Evolutionary conservation across 163 green algal species (phyloP), one percentile per base, ranked within the genome.

Genomic region (Scenedesmus sp.): DNA sequence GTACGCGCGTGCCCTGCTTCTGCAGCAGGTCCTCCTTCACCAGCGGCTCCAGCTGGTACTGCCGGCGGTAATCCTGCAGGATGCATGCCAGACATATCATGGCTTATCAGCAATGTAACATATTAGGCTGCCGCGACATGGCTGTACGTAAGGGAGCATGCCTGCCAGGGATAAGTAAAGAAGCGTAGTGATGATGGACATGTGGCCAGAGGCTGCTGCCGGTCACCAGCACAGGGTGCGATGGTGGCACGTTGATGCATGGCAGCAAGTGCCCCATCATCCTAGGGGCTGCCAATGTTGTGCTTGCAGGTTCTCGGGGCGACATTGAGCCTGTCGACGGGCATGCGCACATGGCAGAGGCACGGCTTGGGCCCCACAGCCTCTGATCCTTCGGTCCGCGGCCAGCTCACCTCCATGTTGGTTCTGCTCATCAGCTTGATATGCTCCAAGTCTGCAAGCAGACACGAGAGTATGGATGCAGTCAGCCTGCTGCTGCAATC

Each of bases 31-130:
- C 90, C 33, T 92, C 92, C 30, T 97, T 96, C 26, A 98, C 94
- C 56, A 99, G 90, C 22, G 94, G 94, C 49, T 98, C 95, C 85
- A 98, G 90, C n/a, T 96, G 95, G 84, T 94, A 97, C 3, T 92
- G 89, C 42, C 94, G 92, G 33, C 93, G 84, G 81, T 96, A 97
- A 24, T 95, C 95, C 93, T 97, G 94, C 72, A 80, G 3, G 7
- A 35, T 30, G 9, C 33, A 46, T 0, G n/a, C n/a, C n/a, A n/a
- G n/a, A n/a, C 53, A 33, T 40, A 13, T 12, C 43, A 12, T 12
- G 1, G 26, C 35, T 43, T 61, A 13, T 61, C 3, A 16, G 51
- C 51, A 7, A 56, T 56, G 56, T 16, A 68, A 7, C 56, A 76
- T 30, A 40, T 18, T 35, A 30, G 20, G 65, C 65, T 20, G 65